These are phyloP conservation scores for Talaromyces stipitatus DNA, from an alignment of 495 filamentous ascomycete genomes.

Conservation along the genomic window DNA sequence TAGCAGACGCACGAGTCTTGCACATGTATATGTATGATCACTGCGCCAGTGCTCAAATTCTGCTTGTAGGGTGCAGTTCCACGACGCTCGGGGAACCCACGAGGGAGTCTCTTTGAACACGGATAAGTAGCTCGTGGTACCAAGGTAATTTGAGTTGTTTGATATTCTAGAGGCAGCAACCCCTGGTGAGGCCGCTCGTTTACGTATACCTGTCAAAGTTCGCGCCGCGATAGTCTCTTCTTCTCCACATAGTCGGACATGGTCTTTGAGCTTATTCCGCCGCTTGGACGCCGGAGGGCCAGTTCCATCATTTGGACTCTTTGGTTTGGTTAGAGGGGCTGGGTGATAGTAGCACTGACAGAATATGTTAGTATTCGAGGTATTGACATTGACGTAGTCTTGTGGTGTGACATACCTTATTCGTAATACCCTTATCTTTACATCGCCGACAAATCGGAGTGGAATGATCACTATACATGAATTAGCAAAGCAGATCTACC, in stretches of 20 bases:
- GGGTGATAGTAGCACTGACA: conserved; percentile 18
- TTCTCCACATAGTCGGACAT: not conserved
- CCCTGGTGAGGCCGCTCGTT: not conserved
- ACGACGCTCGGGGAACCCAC: not conserved
- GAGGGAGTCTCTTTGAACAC: conserved; percentile 7
- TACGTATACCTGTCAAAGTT: not conserved
- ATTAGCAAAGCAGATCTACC: not conserved
- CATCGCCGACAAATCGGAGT: conserved; percentile 16
- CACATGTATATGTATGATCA: conserved; percentile 3
- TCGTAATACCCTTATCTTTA: conserved; percentile 10
- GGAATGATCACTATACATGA: conserved; percentile 15
- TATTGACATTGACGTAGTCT: not conserved
- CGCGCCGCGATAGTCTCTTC: not conserved
- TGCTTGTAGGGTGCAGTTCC: not conserved
- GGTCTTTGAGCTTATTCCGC: not conserved
- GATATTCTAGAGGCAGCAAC: not conserved
- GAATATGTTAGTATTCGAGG: not conserved
- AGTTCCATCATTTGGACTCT: not conserved
- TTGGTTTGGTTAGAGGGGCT: conserved; percentile 17
- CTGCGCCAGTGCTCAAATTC: conserved; percentile 7
- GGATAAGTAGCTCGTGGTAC: conserved; percentile 11
- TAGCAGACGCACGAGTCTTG: conserved; percentile 19
- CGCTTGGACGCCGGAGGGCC: not conserved
- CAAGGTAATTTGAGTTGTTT: not conserved
- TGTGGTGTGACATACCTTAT: not conserved